phyloP scores from a whole-genome alignment of 2,329 filamentous ascomycete genomes.

The Juglanconis oblonga region DNA sequence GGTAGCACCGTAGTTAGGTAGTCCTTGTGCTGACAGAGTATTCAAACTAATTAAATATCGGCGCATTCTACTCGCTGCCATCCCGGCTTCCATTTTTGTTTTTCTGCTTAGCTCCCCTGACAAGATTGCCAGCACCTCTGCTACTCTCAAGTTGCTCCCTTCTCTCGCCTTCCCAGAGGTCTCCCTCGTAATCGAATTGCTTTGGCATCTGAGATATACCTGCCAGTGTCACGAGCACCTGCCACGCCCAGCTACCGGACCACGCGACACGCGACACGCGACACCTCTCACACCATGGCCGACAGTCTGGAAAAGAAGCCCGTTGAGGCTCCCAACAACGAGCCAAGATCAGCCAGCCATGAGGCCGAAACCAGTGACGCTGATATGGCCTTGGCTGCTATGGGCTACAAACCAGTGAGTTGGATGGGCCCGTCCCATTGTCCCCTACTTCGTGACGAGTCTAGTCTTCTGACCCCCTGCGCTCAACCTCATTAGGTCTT shows the following conservation, averaged over 20 bases:
- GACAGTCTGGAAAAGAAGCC: conserved; percentile 4
- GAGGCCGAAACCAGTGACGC: conserved; percentile 21
- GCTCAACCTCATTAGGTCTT: conserved; percentile 41
- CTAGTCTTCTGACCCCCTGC: not conserved
- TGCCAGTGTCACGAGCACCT: not conserved
- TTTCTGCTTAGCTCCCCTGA: too few relatives aligned
- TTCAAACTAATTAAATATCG: too few relatives aligned
- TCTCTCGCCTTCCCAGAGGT: too few relatives aligned
- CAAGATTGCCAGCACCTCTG: too few relatives aligned
- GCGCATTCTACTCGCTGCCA: too few relatives aligned
- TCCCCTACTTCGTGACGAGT: not conserved
- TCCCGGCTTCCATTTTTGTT: too few relatives aligned
- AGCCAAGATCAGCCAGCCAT: not conserved
- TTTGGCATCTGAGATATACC: too few relatives aligned
- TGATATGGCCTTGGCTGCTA: conserved; percentile 32
- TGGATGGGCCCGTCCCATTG: not conserved
- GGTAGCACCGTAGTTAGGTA: too few relatives aligned
- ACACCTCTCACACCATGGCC: conserved; percentile 6
- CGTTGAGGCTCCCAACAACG: not conserved
- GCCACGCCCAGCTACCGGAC: not conserved
- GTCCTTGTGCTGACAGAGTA: not conserved
- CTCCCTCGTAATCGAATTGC: too few relatives aligned
- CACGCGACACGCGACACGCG: too few relatives aligned
- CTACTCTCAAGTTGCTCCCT: too few relatives aligned
- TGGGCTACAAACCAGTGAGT: conserved; percentile 36